A percentile compares a stretch with the other conserved stretches of the same genome.
phyloP scores from a whole-genome alignment of 768 basidiomycete genomes.

The Strobilomyces confusus region DNA sequence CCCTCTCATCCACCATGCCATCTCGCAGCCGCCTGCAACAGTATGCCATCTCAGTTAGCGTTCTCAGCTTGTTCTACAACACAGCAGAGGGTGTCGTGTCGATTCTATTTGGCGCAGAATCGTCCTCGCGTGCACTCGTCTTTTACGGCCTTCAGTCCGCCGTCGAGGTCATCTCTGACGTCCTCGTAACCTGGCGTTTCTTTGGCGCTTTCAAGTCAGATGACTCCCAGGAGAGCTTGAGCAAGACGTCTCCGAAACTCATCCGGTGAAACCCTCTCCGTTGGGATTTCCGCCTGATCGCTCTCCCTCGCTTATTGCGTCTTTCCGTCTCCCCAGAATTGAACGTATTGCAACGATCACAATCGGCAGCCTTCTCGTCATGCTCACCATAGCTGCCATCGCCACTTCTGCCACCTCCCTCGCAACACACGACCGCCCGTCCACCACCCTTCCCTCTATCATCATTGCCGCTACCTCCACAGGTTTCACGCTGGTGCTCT shows the following conservation, averaged over 20 bases:
- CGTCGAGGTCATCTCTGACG: constrained; percentile 43
- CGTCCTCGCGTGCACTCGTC: constrained; percentile 40
- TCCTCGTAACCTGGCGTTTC: constrained; percentile 45
- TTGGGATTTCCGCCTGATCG: neutral
- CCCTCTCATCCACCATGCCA: constrained; percentile 12
- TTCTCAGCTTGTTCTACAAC: constrained; percentile 38
- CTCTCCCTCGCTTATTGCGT: neutral
- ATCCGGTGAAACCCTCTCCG: constrained; percentile 9
- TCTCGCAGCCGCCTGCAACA: constrained; percentile 23
- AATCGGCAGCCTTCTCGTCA: constrained; percentile 36
- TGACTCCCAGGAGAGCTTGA: constrained; percentile 23
- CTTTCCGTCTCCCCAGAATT: constrained; percentile 20
- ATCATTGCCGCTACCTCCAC: constrained; percentile 41
- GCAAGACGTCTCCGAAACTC: constrained; percentile 1
- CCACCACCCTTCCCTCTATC: constrained; percentile 37
- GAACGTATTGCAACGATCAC: constrained; percentile 35
- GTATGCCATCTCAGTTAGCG: constrained; percentile 40
- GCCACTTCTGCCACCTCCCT: constrained; percentile 35
- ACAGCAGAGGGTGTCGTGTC: constrained; percentile 41
- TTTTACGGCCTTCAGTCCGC: constrained; percentile 49
- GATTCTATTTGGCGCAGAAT: constrained; percentile 42
- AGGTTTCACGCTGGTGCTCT: constrained; percentile 38
- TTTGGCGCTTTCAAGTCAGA: constrained; percentile 30
- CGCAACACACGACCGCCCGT: constrained; percentile 34
- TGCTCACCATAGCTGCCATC: constrained; percentile 37